These are phyloP conservation scores for Hymenoscyphus repandus DNA, from an alignment of 2,329 filamentous ascomycete genomes.

Conservation along the genomic window DNA sequence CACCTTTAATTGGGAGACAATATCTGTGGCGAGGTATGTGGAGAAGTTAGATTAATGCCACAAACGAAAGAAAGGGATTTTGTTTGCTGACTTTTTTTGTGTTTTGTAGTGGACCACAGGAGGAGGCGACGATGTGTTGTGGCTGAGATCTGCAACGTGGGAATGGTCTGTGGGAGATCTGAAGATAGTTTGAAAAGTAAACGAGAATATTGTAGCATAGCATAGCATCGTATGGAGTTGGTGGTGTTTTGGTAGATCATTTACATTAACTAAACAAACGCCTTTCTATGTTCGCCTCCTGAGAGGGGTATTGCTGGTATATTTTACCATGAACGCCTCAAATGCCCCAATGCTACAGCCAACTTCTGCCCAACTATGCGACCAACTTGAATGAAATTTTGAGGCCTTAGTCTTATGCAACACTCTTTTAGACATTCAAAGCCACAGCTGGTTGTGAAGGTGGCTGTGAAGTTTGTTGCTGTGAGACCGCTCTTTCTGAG, in stretches of 20 bases:
- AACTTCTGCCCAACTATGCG: neutral
- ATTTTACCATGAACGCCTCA: neutral
- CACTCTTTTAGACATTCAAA: neutral
- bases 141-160: conserved; percentile 11
- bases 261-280: neutral
- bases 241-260: neutral
- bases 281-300: neutral
- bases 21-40: conserved; percentile 27
- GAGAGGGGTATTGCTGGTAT: neutral
- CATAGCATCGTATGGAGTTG: neutral
- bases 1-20: conserved; percentile 65
- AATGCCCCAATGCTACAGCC: neutral
- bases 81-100: no score
- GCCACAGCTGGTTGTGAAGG: neutral
- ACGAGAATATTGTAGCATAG: no score
- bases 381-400: neutral
- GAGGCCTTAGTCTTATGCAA: neutral
- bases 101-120: conserved; percentile 16
- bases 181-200: no score
- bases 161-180: neutral
- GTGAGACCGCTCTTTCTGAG: conserved; percentile 18
- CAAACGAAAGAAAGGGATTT: no score
- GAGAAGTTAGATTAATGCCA: neutral
- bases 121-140: conserved; percentile 24
- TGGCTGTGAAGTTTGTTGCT: neutral